Evolutionary conservation across 768 basidiomycete species (phyloP), one percentile per base, ranked within the genome.

Genomic region (Boletus reticuloceps): DNA sequence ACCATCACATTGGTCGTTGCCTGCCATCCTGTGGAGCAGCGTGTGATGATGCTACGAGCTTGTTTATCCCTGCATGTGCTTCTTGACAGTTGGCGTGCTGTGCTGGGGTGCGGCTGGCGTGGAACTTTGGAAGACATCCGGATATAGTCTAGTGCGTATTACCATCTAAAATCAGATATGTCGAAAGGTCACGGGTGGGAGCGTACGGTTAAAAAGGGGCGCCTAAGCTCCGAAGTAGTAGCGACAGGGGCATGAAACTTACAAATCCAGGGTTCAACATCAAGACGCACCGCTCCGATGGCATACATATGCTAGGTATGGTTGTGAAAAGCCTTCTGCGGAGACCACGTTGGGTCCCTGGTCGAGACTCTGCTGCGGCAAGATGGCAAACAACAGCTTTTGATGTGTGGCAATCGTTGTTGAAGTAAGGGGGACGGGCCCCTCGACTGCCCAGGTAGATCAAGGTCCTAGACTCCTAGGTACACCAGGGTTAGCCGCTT

Each of bases 201-300:
- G 50, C 40, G 47, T 22, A 46, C 37, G 42, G 40, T 48, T 29
- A 68, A 64, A 68, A 70, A 62, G 61, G 69, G 71, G 69, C 70
- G 69, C 64, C 49, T 62, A 72, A 70, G 69, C 40, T 70, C 69
- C 69, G 69, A 59, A 29, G 29, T 37, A 36, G 54, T 22, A 55
- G 51, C 41, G 60, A 60, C 58, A 58, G 63, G 58, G 50, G 29
- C 46, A 50, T 16, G 55, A 53, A 50, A 56, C 53, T 51, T 51
- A 60, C 53, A 44, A 55, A 65, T 65, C 42, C n/a, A 67, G 64
- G 65, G 62, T 65, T 51, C 36, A 38, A 31, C 39, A 47, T 39
- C 50, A 65, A 55, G 63, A 59, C 34, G 31, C 38, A 34, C 29
- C 29, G 12, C 25, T 47, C 25, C 47, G 40, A 48, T 36, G 39